Percentiles rank a stretch among this genome's conserved stretches.
Conservation (phyloP, 176 grass and related monocot species). For the Juncus effusus region DNA sequence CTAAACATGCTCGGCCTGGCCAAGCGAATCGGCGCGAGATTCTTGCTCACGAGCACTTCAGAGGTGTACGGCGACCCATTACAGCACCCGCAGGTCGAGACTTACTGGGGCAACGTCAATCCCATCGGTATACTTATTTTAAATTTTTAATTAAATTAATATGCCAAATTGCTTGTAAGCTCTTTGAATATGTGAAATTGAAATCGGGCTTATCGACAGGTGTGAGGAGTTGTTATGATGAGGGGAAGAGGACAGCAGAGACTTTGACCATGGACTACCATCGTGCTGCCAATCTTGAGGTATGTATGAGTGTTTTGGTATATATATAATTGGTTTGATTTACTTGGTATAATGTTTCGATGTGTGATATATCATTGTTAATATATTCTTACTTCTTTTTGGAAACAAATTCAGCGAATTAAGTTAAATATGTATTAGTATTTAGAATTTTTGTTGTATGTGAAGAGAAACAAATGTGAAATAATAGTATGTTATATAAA, state of each 20-base stretch:
- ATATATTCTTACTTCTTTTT: not conserved
- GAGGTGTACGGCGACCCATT: constrained; percentile 95
- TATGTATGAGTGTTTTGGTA: constrained; percentile 3
- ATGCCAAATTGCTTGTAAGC: not conserved
- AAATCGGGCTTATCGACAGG: constrained; percentile 32
- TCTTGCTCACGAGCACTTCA: constrained; percentile 93
- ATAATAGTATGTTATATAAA: too few species aligned
- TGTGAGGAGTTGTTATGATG: constrained; percentile 87
- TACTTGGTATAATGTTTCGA: too few species aligned
- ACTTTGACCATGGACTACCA: constrained; percentile 96
- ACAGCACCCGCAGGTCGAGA: constrained; percentile 93
- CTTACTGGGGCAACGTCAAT: constrained; percentile 98
- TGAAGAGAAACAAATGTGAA: too few species aligned
- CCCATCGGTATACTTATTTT: constrained; percentile 58
- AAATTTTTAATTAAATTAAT: not conserved
- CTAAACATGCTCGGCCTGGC: constrained; percentile 95
- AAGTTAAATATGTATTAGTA: too few species aligned
- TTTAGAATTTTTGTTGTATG: too few species aligned
- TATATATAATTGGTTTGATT: not conserved
- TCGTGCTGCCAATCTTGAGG: constrained; percentile 84
- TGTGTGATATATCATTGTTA: not conserved
- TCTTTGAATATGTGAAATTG: constrained; percentile 3
- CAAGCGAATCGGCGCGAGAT: constrained; percentile 74
- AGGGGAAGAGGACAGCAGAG: constrained; percentile 86
- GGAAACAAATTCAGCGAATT: too few species aligned